Percentiles rank a stretch among this genome's conserved stretches.
phyloP scores from a whole-genome alignment of 345 rosid species.

The Acer negundo region DNA sequence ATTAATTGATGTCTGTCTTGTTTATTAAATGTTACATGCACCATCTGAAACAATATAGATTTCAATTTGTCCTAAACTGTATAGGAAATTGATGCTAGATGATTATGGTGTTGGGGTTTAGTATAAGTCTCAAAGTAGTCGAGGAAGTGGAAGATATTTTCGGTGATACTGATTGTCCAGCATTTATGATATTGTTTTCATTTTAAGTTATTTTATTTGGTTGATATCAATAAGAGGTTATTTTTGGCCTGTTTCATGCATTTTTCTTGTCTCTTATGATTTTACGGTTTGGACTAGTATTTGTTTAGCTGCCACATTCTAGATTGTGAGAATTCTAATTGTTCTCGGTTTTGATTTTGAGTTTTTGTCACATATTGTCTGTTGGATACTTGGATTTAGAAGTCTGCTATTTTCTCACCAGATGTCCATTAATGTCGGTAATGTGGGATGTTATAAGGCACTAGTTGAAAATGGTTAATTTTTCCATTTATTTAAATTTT shows the following conservation, averaged over 20 bases:
- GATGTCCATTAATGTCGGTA: neutral
- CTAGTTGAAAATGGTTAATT: neutral
- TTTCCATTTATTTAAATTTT: neutral
- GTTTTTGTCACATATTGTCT: neutral
- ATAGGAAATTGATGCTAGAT: neutral
- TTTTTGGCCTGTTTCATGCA: neutral
- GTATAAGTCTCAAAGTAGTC: neutral
- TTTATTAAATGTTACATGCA: neutral
- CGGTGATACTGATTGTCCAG: neutral
- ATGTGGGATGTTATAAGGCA: neutral
- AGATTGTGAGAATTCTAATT: neutral
- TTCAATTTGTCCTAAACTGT: neutral
- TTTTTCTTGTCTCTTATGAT: neutral
- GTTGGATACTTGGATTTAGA: neutral
- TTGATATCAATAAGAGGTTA: neutral
- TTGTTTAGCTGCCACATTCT: neutral
- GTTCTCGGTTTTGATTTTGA: neutral
- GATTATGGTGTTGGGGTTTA: neutral
- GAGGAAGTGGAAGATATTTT: neutral
- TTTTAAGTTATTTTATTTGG: neutral
- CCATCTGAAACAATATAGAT: neutral
- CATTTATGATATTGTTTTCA: neutral
- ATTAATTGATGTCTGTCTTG: neutral
- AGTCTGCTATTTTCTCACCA: neutral
- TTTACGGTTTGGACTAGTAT: neutral